These are phyloP conservation scores for Biancaea sappan DNA, from an alignment of 306 rosid species.

Conservation along the genomic window DNA sequence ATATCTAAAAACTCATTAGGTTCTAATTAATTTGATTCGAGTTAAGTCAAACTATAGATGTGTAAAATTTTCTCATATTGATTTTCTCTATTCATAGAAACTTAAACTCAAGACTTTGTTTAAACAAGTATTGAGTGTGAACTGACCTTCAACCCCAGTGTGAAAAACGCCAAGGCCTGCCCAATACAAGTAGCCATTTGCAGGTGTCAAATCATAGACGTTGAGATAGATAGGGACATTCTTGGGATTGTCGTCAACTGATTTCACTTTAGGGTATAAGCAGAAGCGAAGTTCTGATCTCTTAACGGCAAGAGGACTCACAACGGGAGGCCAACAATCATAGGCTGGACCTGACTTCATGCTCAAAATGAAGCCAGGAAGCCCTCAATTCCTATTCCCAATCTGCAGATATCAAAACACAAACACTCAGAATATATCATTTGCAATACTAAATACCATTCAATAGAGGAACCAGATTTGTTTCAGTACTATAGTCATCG, in stretches of 20 bases:
- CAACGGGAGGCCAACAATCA: not conserved
- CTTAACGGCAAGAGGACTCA: not conserved
- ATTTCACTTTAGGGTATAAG: not conserved
- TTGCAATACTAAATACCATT: not conserved
- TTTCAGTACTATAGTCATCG: too few species aligned
- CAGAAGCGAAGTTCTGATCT: slow-evolving; percentile 1
- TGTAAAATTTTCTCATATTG: too few species aligned
- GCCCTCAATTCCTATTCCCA: not conserved
- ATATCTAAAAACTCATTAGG: too few species aligned
- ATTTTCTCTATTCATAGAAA: too few species aligned
- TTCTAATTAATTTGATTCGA: too few species aligned
- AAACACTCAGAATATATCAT: not conserved
- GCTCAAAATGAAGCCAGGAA: not conserved
- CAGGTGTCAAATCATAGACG: slow-evolving; percentile 7
- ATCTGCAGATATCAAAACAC: not conserved
- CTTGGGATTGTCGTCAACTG: not conserved
- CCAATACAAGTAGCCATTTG: slow-evolving; percentile 6
- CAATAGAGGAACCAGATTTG: too few species aligned
- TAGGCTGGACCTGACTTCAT: not conserved
- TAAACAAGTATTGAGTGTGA: not conserved
- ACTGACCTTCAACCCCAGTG: slow-evolving; percentile 21
- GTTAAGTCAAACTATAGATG: too few species aligned
- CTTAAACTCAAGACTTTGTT: too few species aligned
- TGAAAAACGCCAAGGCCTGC: slow-evolving; percentile 15
- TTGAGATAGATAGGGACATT: slow-evolving; percentile 1